Conservation (phyloP, 257 asterid species). For the Rhazya stricta region DNA sequence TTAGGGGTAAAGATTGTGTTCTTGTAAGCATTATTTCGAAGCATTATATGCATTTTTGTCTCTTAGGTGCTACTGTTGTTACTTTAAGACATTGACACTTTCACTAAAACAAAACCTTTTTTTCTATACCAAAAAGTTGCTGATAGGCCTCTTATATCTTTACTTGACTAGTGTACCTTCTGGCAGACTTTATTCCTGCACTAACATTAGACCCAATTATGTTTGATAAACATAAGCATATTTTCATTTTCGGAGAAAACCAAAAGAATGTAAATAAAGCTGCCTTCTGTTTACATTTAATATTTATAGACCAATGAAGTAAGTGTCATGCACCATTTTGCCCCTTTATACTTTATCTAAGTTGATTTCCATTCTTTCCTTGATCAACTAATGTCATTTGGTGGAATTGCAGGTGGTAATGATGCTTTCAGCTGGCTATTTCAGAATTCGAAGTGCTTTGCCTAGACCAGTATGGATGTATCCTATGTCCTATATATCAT, state of each 20-base stretch:
- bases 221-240: background rate
- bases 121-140: too few relatives aligned
- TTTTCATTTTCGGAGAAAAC: too few relatives aligned
- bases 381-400: conserved; percentile 2
- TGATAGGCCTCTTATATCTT: too few relatives aligned
- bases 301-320: too few relatives aligned
- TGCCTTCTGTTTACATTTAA: background rate
- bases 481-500: conserved; percentile 79
- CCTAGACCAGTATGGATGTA: conserved; percentile 86
- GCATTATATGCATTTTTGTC: background rate
- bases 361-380: background rate
- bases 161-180: too few relatives aligned
- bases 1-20: background rate
- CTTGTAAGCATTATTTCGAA: background rate
- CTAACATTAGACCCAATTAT: too few relatives aligned
- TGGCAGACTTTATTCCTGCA: too few relatives aligned
- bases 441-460: conserved; percentile 75
- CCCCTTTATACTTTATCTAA: background rate
- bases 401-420: conserved; percentile 55
- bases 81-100: too few relatives aligned
- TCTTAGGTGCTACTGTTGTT: background rate
- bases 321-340: background rate
- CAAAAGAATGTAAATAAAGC: background rate
- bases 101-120: too few relatives aligned
- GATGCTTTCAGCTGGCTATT: conserved; percentile 97